Evolutionary conservation across 768 basidiomycete genomes (phyloP), one percentile per base, ranked within the genome.

Genomic region (Porpolomopsis calyptriformis): DNA sequence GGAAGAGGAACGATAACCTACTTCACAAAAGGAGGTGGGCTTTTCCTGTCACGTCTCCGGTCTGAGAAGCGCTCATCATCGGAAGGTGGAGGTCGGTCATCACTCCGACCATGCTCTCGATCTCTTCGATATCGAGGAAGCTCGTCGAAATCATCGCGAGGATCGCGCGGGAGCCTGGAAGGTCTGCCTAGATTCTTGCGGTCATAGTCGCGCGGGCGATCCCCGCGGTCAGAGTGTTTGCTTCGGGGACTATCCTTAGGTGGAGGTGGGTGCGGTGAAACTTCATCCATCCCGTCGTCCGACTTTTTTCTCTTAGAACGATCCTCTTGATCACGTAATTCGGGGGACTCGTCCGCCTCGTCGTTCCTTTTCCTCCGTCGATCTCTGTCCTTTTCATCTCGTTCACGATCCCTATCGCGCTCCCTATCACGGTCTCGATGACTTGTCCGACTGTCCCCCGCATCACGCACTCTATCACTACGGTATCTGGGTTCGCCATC

Each of bases 311-410:
- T 73, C 60, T 89, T 88, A 40, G 64, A 63, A 44, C 81, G 76
- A 27, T 78, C 75, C 42, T 77, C 79, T 16, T 63, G 51, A 43
- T 77, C 76, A 43, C 60, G 62, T 23, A 56, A 43, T 48, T 72
- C 70, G n/a, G 57, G 60, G 14, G 57, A 56, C 37, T 74, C 76
- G 16, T 78, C 78, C 1, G 68, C 67, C 22, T 82, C 77, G 43
- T 86, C 83, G 22, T 67, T 69, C 55, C 84, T 72, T 62, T 82
- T 83, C 52, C 87, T 76, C 41, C 84, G 72, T 48, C 76, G 60
- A 46, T 76, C 74, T 48, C 70, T 61, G 47, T 79, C 74, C 44
- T 73, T 56, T 44, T 69, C 67, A 45, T 64, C 60, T 12, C 45
- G 34, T 19, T 66, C 61, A 38, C 65, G 41, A 23, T 84, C 78